These are phyloP conservation scores for Grifola frondosa DNA, from an alignment of 1,284 basidiomycete species.

Conservation along the genomic window DNA sequence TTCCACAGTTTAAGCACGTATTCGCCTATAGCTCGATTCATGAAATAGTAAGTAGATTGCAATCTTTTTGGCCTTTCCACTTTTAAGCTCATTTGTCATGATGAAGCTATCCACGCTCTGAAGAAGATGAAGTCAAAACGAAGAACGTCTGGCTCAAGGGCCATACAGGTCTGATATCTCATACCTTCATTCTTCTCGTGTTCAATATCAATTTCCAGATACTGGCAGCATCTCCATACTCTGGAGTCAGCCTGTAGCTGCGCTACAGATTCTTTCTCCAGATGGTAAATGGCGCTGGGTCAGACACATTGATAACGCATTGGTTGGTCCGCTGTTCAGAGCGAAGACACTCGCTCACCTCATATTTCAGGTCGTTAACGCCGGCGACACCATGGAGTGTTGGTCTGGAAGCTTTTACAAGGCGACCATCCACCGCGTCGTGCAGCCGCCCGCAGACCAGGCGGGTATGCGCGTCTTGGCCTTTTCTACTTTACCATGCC, in stretches of 20 bases:
- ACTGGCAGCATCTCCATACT: constrained; percentile 54
- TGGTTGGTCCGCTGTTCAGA: constrained; percentile 37
- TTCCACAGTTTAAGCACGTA: neutral
- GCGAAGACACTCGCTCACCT: neutral
- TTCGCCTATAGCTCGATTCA: constrained; percentile 28
- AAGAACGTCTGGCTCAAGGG: constrained; percentile 63
- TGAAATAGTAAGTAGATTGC: constrained; percentile 34
- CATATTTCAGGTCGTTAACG: constrained; percentile 46
- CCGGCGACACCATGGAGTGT: constrained; percentile 58
- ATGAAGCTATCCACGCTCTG: constrained; percentile 32
- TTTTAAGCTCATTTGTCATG: neutral
- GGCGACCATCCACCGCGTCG: constrained; percentile 37
- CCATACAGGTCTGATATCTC: constrained; percentile 47
- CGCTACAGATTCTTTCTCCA: constrained; percentile 52
- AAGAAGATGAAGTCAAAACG: constrained; percentile 50
- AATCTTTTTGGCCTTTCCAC: no score
- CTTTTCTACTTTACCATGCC: constrained; percentile 48
- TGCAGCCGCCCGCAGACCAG: constrained; percentile 49
- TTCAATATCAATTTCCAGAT: constrained; percentile 34
- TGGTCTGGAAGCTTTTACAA: constrained; percentile 51
- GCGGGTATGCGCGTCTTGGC: constrained; percentile 45
- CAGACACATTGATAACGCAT: constrained; percentile 55
- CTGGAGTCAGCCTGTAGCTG: constrained; percentile 60
- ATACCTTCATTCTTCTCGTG: neutral
- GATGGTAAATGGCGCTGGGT: constrained; percentile 60